phyloP scores from a whole-genome alignment of 2,329 filamentous ascomycete species.

The Aureobasidium namibiae region DNA sequence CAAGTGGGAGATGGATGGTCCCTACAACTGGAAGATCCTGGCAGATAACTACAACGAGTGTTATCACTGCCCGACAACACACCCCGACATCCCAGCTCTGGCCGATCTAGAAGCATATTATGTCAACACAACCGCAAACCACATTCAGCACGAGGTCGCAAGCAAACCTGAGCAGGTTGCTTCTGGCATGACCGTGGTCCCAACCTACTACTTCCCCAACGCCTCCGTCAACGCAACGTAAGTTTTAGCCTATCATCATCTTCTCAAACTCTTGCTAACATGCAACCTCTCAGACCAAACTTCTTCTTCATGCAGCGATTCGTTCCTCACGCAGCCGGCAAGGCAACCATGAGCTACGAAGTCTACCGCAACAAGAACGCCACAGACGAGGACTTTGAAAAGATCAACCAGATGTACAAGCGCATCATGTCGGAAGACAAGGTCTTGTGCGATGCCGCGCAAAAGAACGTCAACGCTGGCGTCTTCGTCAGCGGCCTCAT shows the following conservation, averaged over 20 bases:
- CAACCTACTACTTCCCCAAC: constrained; percentile 45
- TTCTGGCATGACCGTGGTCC: constrained; percentile 38
- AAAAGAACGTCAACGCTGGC: constrained; percentile 53
- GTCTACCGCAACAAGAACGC: constrained; percentile 55
- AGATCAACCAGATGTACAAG: constrained; percentile 53
- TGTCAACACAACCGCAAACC: constrained; percentile 41
- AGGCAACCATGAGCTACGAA: constrained; percentile 52
- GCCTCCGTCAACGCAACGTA: constrained; percentile 44
- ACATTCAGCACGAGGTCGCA: constrained; percentile 42
- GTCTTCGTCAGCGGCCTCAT: constrained; percentile 56
- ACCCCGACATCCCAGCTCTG: constrained; percentile 50
- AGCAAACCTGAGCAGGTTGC: constrained; percentile 42
- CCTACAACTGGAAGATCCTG: constrained; percentile 52
- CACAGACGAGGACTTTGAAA: constrained; percentile 49
- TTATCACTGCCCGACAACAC: constrained; percentile 54
- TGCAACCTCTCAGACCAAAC: constrained; percentile 36
- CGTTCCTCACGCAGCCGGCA: constrained; percentile 45
- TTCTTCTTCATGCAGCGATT: constrained; percentile 58
- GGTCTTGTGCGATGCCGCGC: constrained; percentile 50
- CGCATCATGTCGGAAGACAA: constrained; percentile 59
- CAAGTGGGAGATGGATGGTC: constrained; percentile 46
- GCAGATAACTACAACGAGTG: constrained; percentile 56
- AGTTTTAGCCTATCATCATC: constrained; percentile 20
- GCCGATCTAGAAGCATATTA: constrained; percentile 49
- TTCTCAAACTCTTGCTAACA: not conserved